Conservation (phyloP, 345 rosid genomes). For the Salix brachista region DNA sequence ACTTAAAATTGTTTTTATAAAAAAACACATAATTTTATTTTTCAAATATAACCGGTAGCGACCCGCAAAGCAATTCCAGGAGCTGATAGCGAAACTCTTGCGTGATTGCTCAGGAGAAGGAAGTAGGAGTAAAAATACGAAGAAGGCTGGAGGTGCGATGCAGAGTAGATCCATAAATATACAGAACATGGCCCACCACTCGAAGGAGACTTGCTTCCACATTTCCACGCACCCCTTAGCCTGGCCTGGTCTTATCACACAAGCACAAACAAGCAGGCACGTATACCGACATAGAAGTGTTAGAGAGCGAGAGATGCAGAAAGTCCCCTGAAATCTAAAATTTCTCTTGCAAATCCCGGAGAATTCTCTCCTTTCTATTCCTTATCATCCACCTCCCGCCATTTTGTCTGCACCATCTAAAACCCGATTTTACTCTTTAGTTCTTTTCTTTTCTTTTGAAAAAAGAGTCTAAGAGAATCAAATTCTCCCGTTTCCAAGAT, state of each 20-base stretch:
- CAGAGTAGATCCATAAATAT: no score
- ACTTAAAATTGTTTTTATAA: no score
- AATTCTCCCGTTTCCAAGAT: constrained; percentile 2
- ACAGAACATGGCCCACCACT: no score
- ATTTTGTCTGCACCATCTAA: constrained; percentile 13
- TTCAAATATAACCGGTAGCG: no score
- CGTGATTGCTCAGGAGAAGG: no score
- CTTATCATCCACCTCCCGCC: constrained; percentile 17
- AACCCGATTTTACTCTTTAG: neutral
- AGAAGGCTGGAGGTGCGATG: no score
- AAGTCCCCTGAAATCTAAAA: neutral
- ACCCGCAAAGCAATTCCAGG: no score
- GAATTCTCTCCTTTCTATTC: constrained; percentile 4
- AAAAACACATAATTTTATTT: no score
- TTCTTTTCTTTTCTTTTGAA: neutral
- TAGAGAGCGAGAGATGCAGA: neutral
- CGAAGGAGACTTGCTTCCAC: no score
- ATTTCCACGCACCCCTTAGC: neutral
- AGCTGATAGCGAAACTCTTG: no score
- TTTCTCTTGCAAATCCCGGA: constrained; percentile 11
- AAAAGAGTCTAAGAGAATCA: neutral
- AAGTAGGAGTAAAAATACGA: no score
- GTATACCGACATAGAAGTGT: neutral
- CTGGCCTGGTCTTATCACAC: neutral
- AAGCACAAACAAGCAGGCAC: neutral